Base-by-base conservation (phyloP, 2,329 filamentous ascomycete species). In the Scopulariopsis brevicaulis region DNA sequence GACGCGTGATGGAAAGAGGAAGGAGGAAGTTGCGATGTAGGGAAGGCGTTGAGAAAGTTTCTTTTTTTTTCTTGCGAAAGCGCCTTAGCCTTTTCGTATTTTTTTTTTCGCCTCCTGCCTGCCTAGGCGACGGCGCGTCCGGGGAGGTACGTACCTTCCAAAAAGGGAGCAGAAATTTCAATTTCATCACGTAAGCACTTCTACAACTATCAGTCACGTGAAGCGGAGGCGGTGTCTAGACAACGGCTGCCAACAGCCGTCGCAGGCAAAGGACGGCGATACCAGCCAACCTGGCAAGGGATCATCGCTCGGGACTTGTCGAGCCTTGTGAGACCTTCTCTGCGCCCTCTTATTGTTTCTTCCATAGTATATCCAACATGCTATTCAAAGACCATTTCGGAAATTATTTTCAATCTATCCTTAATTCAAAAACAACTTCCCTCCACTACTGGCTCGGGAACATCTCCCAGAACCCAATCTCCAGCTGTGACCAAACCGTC, bases 401-500 rank as follows among this genome's bases (percentile, higher is more conserved):
- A 28, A 53, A 18, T 20, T 18, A 4, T 7, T 32, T 8, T 43
- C 37, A 48, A 20, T 11, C 11, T 11, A 4, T 24, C 20, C 20
- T 3, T 5, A 4, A 2, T 24, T 14, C 20, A 24, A 50, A 50
- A n/a, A 50, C n/a, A 20, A 3, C 12, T 22, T 8, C 20, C 34
- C 40, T 2, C n/a, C 34, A n/a, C 32, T 48, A 58, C 40, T 54
- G 5, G 25, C 53, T 53, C 14, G 77, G 77, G 60, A 74, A 79
- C 77, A 79, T 80, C 61, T 79, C 75, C 77, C 77, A 80, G 65
- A 80, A 79, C 0, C 76, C 77, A 65, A 78, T 77, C 60, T 80
- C 77, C 75, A 80, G 77, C 77, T 79, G 34, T 8, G 1, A 1
- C 18, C 4, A 1, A 11, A 10, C 14, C n/a, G 25, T 55, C 28